Base-by-base conservation (phyloP, 2,329 filamentous ascomycete species). In the Grosmannia clavigera region DNA sequence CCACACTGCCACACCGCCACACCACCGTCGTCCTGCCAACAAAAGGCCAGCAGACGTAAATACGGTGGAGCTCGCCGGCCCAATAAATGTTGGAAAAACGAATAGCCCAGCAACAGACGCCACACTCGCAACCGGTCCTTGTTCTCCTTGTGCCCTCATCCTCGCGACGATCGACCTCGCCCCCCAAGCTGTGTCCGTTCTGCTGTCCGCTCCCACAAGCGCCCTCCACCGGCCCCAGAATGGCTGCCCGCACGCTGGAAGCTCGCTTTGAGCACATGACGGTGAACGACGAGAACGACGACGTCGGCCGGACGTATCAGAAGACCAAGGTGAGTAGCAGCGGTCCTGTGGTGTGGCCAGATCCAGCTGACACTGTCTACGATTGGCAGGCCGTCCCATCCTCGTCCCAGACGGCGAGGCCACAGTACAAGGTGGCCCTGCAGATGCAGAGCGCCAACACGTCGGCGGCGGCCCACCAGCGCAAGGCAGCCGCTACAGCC, bases 261-360 rank as follows among this genome's bases (percentile, higher is more conserved):
- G 79, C 88, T 74, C 88, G 89, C 68, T 90, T 97, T 70, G 91
- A 96, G 83, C 86, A 86, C 73, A 83, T 96, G 75, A 87, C 88
- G 25, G 89, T 96, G 64, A 87, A 88, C 67, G 92, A 96, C 70
- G 92, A 96, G 74, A 95, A 92, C 70, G 86, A 90, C 61, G 78
- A 82, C 64, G 76, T 75, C 63, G 74, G 74, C 60, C 79, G 79
- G 64, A 64, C 71, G 31, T 85, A 88, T 71, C 78, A 83, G 66
- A 95, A 95, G 74, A 73, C 83, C 63, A 95, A 95, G 84, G 91
- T 92, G 77, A 19, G 43, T 5, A 25, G n/a, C n/a, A 5, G 11
- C 7, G 22, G 46, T 25, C 22, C 22, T 22, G 22, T 22, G 22
- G 22, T 22, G 22, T 22, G 22, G 22, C 4, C 40, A 3, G 31